Conservation (phyloP, 305 asterid species). For the Galium porrigens region DNA sequence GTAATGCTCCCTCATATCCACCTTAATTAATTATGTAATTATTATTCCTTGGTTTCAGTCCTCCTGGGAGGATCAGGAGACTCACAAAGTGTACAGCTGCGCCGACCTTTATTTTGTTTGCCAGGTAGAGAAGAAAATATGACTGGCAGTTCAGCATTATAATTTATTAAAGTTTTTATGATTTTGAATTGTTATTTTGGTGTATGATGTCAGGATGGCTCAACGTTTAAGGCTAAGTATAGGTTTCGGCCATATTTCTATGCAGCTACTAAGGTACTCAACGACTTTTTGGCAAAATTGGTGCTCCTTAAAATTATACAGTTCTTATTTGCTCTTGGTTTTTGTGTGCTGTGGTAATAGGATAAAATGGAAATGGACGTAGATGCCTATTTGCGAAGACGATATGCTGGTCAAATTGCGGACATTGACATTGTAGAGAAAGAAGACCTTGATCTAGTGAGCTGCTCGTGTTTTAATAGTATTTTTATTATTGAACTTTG, state of each 20-base stretch:
- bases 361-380: constrained; percentile 89
- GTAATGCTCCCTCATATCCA: not conserved
- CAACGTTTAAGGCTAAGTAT: constrained; percentile 70
- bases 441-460: constrained; percentile 93
- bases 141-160: not conserved
- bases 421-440: constrained; percentile 69
- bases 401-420: constrained; percentile 77
- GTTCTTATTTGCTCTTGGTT: constrained; percentile 7
- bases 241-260: constrained; percentile 91
- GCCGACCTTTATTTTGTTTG: constrained; percentile 87
- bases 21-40: constrained; percentile 4
- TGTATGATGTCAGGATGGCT: constrained; percentile 61
- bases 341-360: constrained; percentile 26
- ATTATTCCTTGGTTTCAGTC: constrained; percentile 34
- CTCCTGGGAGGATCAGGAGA: constrained; percentile 86
- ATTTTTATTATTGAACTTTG: not conserved
- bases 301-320: not conserved
- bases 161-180: not conserved
- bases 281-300: not conserved
- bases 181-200: not conserved
- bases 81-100: constrained; percentile 69
- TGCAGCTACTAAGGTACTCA: constrained; percentile 71
- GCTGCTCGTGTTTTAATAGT: constrained; percentile 13
- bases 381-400: constrained; percentile 83
- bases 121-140: constrained; percentile 36